Evolutionary conservation across 148 eudicot genomes (phyloP), one percentile per base, ranked within the genome.

Genomic region (Simmondsia chinensis): DNA sequence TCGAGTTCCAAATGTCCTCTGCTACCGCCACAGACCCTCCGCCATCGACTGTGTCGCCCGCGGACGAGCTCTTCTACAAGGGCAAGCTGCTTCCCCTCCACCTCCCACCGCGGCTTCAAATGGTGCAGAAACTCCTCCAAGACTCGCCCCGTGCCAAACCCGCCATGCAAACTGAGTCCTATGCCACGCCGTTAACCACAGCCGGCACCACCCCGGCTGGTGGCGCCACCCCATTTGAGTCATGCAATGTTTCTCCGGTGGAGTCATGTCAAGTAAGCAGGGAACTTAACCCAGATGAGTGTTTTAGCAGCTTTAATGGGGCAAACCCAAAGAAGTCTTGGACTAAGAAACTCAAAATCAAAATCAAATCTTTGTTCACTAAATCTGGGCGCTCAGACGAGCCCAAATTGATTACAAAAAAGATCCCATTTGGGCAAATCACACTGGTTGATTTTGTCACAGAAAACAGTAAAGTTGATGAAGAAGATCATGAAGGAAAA

Each of bases 31-130:
- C n/a, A n/a, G n/a, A n/a, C n/a, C n/a, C n/a, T n/a, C n/a, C n/a
- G n/a, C n/a, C n/a, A 9, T 56, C 80, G 6, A 54, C 72, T 3
- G 49, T 82, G 43, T 82, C 93, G 15, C 93, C 93, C 0, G 94
- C 87, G 8, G 94, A 83, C 37, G 94, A 83, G 39, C 94, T 83
- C 35, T 83, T 83, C 55, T 79, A 79, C 78, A 83, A 70, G 58
- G 87, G 94, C 13, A 70, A 83, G 41, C 73, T 83, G 9, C 72
- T 79, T 2, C 94, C 94, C 14, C 87, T 83, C n/a, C 94, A 83
- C 59, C 77, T 78, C 34, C 93, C 91, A 5, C 91, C 82, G 0
- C 74, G 85, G 6, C 33, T 77, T 13, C 84, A 81, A 55, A 74
- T 81, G 78, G 75, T 81, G 0, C 72, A 77, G 28, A 74, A 72